Conservation (phyloP, 2,329 filamentous ascomycete genomes). For the Botrytis medusae region DNA sequence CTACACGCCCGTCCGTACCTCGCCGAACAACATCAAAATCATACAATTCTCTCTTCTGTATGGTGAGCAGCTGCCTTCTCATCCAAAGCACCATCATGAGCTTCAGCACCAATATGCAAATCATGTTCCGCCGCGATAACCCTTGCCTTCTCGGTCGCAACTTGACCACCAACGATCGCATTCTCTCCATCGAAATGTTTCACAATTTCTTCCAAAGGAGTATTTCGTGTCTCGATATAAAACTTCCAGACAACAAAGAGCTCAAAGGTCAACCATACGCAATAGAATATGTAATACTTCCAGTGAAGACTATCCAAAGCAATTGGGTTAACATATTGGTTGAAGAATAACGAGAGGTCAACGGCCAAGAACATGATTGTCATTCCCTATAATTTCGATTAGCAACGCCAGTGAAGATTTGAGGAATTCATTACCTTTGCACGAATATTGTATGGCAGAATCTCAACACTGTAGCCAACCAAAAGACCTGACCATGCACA, state of each 20-base stretch:
- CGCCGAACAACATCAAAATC: background rate
- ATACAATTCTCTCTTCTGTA: conserved; percentile 17
- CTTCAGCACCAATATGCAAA: conserved; percentile 12
- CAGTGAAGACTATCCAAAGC: conserved; percentile 43
- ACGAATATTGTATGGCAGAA: conserved; percentile 35
- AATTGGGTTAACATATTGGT: conserved; percentile 46
- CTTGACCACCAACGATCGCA: conserved; percentile 34
- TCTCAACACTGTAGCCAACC: conserved; percentile 35
- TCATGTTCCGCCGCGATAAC: conserved; percentile 19
- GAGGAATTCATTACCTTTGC: conserved; percentile 37
- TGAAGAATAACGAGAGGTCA: conserved; percentile 48
- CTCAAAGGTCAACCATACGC: conserved; percentile 39
- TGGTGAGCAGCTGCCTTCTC: conserved; percentile 16
- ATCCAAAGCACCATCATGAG: conserved; percentile 7
- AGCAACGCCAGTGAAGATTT: background rate
- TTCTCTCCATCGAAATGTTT: conserved; percentile 47
- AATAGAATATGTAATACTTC: conserved; percentile 48
- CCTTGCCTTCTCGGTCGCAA: conserved; percentile 23
- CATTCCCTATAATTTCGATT: conserved; percentile 32
- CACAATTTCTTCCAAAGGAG: conserved; percentile 47
- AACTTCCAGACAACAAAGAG: conserved; percentile 36
- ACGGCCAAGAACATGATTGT: conserved; percentile 47
- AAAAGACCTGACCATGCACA: conserved; percentile 36
- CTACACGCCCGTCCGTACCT: background rate
- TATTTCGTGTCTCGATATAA: conserved; percentile 47